phyloP scores from a whole-genome alignment of 176 grass and related monocot species.

The Urochloa ruziziensis region DNA sequence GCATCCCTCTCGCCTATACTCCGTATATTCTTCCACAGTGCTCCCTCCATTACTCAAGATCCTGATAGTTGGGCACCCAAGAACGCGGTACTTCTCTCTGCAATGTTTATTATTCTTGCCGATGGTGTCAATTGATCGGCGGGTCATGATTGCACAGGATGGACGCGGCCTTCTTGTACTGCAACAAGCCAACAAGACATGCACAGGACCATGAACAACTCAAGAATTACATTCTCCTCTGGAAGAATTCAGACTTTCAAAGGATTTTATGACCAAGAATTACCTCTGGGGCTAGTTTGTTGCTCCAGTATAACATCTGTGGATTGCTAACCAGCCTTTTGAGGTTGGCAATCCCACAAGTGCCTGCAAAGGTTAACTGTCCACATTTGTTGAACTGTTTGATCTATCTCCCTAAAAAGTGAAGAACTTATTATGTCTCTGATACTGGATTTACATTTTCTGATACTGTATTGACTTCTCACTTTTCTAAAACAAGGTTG shows the following conservation, averaged over 20 bases:
- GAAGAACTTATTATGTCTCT: too few species aligned
- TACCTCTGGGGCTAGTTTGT: conserved; percentile 62
- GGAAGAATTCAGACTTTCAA: background rate
- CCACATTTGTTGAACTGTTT: too few species aligned
- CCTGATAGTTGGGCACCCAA: conserved; percentile 53
- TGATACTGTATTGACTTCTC: too few species aligned
- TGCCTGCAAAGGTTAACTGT: too few species aligned
- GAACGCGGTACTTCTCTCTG: conserved; percentile 31
- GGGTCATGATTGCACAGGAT: conserved; percentile 44
- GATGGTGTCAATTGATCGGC: conserved; percentile 44
- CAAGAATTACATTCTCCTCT: background rate
- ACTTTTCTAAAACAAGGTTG: too few species aligned
- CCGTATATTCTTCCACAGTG: conserved; percentile 40
- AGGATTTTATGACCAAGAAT: background rate
- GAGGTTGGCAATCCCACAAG: too few species aligned
- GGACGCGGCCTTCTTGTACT: conserved; percentile 62
- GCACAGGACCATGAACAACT: background rate
- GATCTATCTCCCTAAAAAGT: too few species aligned
- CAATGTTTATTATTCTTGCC: conserved; percentile 49
- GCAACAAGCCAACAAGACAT: background rate
- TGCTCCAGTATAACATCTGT: conserved; percentile 59
- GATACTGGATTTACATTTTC: too few species aligned
- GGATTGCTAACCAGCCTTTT: too few species aligned
- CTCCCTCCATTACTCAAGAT: conserved; percentile 49
- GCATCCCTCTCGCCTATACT: too few species aligned